A percentile compares a stretch with the other conserved stretches of the same genome.
phyloP scores from a whole-genome alignment of 306 rosid genomes.

The Sphenostylis stenocarpa region DNA sequence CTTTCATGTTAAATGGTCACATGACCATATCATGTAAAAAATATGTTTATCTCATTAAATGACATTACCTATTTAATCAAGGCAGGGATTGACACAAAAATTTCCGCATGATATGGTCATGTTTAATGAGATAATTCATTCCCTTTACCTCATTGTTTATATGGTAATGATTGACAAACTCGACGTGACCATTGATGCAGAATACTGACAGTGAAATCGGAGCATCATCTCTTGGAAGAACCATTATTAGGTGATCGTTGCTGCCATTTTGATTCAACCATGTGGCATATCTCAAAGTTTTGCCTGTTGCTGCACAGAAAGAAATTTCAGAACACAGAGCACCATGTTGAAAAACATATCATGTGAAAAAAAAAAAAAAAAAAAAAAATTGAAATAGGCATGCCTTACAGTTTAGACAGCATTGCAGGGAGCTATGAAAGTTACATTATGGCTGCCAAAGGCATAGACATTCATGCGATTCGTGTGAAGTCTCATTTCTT shows the following conservation, averaged over 20 bases:
- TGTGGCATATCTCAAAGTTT: constrained; percentile 28
- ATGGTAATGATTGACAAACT: constrained; percentile 1
- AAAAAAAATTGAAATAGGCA: constrained; percentile 16
- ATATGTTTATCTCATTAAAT: background rate
- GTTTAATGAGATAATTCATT: background rate
- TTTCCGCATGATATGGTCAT: background rate
- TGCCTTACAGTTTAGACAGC: constrained; percentile 20
- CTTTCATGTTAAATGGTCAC: background rate
- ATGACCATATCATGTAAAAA: background rate
- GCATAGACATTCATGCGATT: constrained; percentile 21
- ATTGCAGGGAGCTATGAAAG: constrained; percentile 38
- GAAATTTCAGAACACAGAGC: constrained; percentile 9
- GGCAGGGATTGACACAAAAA: background rate
- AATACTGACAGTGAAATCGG: constrained; percentile 89
- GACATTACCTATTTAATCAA: background rate
- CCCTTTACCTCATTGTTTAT: constrained; percentile 2
- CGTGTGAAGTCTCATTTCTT: constrained; percentile 23
- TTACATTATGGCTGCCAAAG: constrained; percentile 24
- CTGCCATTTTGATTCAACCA: constrained; percentile 6
- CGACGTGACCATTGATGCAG: constrained; percentile 52
- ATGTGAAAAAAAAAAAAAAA: background rate
- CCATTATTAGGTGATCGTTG: constrained; percentile 66
- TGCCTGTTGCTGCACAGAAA: constrained; percentile 21
- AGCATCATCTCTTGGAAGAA: constrained; percentile 94
- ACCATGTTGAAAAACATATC: constrained; percentile 23